Evolutionary conservation across 169 alveolate genomes (phyloP), one percentile per base, ranked within the genome.

Genomic region (Haemoproteus tartakovskyi): DNA sequence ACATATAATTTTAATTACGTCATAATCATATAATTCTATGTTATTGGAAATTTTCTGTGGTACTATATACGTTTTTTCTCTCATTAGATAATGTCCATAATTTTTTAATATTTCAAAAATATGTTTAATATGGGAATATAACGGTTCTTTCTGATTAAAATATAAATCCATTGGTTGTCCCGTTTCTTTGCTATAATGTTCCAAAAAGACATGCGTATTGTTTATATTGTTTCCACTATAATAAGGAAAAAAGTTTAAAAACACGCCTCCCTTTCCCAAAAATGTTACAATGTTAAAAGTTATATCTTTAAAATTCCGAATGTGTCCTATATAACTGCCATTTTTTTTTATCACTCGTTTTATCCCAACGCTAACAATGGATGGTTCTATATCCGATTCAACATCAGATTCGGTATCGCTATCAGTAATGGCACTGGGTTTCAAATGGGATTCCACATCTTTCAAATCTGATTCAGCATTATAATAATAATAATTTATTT

Each of bases 161-260:
- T 56, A 70, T 37, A 70, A 6, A 36, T 70, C 84, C n/a, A 70
- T 3, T 2, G 84, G 84, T 38, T 70, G 84, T 3, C 84, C 84
- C 3, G 84, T 70, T 56, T 70, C 84, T 56, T 70, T 70, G 21
- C 84, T 70, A 47, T 70, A 70, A 33, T 70, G 84, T 24, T 70
- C 84, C 40, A 70, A 56, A 46, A 45, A 70, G 0, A 41, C n/a
- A 22, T 70, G 60, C 9, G 50, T 56, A 46, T 70, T 70, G 14
- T 70, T 70, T 27, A 70, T 70, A 16, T 70, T 70, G 29, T 56
- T 70, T 8, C 84, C 84, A 45, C 84, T 70, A 60, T 70, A 70
- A 37, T 37, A 70, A 12, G 84, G 84, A 48, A 70, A 70, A 0
- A 70, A 56, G 27, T 70, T 70, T 33, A 70, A 9, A 18, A 70